These are phyloP conservation scores for Cymbidium sinense DNA, from an alignment of 106 monocot genomes.

Conservation along the genomic window DNA sequence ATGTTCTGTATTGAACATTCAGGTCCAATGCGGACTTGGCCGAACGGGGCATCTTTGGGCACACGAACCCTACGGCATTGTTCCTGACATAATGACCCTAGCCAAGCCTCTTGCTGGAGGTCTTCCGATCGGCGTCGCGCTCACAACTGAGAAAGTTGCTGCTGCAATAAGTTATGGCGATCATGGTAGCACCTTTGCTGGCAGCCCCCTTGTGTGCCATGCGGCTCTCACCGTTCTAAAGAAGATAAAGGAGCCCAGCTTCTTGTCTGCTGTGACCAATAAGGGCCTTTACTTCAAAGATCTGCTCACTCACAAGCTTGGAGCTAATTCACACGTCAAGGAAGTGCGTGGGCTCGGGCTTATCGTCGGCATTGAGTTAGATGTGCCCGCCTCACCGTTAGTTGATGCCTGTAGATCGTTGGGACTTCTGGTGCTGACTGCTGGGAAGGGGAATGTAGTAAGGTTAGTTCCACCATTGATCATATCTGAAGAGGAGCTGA, in stretches of 20 bases:
- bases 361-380: slow-evolving; percentile 73
- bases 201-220: slow-evolving; percentile 65
- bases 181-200: slow-evolving; percentile 84
- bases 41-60: slow-evolving; percentile 85
- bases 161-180: slow-evolving; percentile 53
- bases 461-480: slow-evolving; percentile 81
- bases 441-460: slow-evolving; percentile 81
- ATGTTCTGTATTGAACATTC: not conserved
- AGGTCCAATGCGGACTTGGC: slow-evolving; percentile 93
- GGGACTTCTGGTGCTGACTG: slow-evolving; percentile 76
- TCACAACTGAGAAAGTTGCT: slow-evolving; percentile 56
- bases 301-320: slow-evolving; percentile 38
- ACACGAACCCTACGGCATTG: slow-evolving; percentile 55
- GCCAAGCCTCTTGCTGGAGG: slow-evolving; percentile 90
- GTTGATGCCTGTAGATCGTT: slow-evolving; percentile 57
- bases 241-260: slow-evolving; percentile 58
- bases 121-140: slow-evolving; percentile 72
- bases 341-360: slow-evolving; percentile 80
- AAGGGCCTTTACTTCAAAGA: slow-evolving; percentile 70
- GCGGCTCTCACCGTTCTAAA: slow-evolving; percentile 66
- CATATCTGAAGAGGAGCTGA: slow-evolving; percentile 68
- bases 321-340: slow-evolving; percentile 43
- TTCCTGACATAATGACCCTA: slow-evolving; percentile 87
- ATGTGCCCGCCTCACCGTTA: slow-evolving; percentile 49
- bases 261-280: slow-evolving; percentile 44